These are phyloP conservation scores for Botrytis squamosa DNA, from an alignment of 2,329 filamentous ascomycete species.

Conservation along the genomic window DNA sequence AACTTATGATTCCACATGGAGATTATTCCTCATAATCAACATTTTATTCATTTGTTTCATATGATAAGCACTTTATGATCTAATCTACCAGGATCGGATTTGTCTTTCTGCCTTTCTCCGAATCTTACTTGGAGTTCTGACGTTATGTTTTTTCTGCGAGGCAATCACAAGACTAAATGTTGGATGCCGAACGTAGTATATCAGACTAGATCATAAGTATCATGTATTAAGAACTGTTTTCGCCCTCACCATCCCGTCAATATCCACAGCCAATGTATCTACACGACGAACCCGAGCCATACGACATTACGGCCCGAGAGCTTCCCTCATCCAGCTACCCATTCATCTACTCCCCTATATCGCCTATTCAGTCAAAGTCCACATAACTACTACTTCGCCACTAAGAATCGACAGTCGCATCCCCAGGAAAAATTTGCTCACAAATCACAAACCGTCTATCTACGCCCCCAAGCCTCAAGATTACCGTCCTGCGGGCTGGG, in stretches of 20 bases:
- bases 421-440: neutral
- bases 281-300: neutral
- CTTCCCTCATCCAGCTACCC: neutral
- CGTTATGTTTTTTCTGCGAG: neutral
- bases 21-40: neutral
- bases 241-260: neutral
- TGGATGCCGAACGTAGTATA: neutral
- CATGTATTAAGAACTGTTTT: neutral
- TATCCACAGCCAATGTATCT: neutral
- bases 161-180: neutral
- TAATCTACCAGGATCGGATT: neutral
- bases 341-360: neutral
- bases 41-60: neutral
- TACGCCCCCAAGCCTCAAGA: neutral
- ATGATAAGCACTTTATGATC: neutral
- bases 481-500: slow-evolving; percentile 10
- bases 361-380: neutral
- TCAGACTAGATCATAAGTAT: neutral
- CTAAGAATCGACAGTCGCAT: neutral
- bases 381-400: neutral
- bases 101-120: neutral
- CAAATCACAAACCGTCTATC: slow-evolving; percentile 17
- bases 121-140: neutral
- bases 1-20: neutral
- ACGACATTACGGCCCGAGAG: neutral